Evolutionary conservation across 306 rosid species (phyloP), one percentile per base, ranked within the genome.

Genomic region (Vigna trinervia): DNA sequence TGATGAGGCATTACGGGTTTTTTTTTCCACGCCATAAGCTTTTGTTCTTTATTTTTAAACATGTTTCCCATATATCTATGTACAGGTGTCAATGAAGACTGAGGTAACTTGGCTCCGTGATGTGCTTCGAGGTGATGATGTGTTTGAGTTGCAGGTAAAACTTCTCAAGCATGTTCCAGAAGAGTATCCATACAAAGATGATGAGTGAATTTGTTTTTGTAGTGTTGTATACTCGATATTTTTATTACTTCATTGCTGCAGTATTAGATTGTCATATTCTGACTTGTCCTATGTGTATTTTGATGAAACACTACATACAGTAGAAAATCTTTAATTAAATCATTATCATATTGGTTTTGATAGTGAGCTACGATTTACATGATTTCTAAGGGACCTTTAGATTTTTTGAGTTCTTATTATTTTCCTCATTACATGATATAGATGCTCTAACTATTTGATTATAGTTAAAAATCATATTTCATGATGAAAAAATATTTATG

Each of bases 111-210:
- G 98, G 98, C 64, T 85, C 66, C 94, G 94, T 1, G 98, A 94
- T 48, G 90, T 90, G 90, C 98, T 94, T 69, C 88, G 94, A 30
- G 98, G 97, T 34, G 98, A 94, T 62, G 98, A 94, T 79, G 89
- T 87, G 12, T 94, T 90, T 45, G 98, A 94, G 89, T 83, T 94
- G 85, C 98, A 92, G 80, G 92, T 94, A 61, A 94, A 94, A 82
- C 97, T 94, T 69, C 84, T 94, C 52, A 94, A 94, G 96, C 98
- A 94, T 85, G 87, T 94, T 66, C 94, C 98, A 1, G 98, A 94
- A 81, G 98, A 94, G 87, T 94, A 92, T 78, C 98, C 98, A 2
- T 94, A 94, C 89, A 94, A 94, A 88, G 98, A 94, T 61, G 98
- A 94, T 10, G 98, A 94, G 86, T 94, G 66, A 81, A 60, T 75